phyloP scores from a whole-genome alignment of 331 rosid species.

The Acacia concinna region DNA sequence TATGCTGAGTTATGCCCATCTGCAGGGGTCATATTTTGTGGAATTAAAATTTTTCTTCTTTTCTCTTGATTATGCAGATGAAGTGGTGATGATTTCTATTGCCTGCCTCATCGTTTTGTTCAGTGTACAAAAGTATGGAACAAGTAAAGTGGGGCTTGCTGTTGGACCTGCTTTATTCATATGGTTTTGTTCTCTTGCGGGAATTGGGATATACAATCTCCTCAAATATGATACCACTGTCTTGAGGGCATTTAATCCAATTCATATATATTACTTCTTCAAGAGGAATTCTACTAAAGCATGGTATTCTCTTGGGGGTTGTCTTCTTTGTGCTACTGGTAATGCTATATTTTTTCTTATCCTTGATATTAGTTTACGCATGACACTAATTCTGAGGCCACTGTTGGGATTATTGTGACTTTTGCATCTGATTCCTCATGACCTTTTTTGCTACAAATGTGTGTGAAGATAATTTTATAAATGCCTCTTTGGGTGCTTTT shows the following conservation, averaged over 20 bases:
- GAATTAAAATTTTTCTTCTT: constrained; percentile 25
- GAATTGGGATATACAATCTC: constrained; percentile 86
- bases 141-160: constrained; percentile 94
- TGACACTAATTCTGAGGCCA: constrained; percentile 1
- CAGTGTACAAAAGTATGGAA: constrained; percentile 96
- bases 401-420: background rate
- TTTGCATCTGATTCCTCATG: background rate
- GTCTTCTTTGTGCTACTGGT: constrained; percentile 98
- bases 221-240: constrained; percentile 79
- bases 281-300: constrained; percentile 90
- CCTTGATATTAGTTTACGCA: constrained; percentile 15
- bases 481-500: background rate
- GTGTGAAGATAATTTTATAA: background rate
- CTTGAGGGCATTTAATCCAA: constrained; percentile 91
- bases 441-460: background rate
- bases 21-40: background rate
- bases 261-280: constrained; percentile 87
- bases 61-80: constrained; percentile 62
- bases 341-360: constrained; percentile 28
- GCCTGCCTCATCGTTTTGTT: constrained; percentile 83
- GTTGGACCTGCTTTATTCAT: constrained; percentile 93
- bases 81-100: constrained; percentile 91
- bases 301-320: constrained; percentile 97
- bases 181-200: constrained; percentile 94
- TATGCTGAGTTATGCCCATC: background rate